Conservation (phyloP, 148 eudicot genomes). For the Cornus florida region DNA sequence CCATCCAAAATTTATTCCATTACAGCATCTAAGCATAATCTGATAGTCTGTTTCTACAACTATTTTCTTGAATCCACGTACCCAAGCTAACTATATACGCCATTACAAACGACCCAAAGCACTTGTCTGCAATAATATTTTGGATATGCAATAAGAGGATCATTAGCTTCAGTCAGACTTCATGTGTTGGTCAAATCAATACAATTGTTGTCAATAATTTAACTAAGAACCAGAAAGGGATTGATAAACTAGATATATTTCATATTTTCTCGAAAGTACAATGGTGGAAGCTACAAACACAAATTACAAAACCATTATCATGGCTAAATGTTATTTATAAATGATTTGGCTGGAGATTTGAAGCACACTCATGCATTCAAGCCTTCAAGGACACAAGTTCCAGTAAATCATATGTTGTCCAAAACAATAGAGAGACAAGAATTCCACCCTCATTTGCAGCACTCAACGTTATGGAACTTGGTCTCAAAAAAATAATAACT, state of each 20-base stretch:
- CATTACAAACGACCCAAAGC: too few relatives aligned
- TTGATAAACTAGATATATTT: not conserved
- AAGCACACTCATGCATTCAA: not conserved
- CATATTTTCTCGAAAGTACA: not conserved
- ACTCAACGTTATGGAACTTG: not conserved
- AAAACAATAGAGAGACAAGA: not conserved
- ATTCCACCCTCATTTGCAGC: not conserved
- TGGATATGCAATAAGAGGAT: too few relatives aligned
- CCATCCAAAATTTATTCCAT: too few relatives aligned
- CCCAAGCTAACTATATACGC: too few relatives aligned
- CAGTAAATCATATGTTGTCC: not conserved
- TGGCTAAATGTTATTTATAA: not conserved
- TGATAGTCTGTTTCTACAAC: too few relatives aligned
- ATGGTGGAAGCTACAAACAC: not conserved
- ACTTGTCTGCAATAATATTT: too few relatives aligned
- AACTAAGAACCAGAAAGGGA: not conserved
- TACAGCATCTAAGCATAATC: too few relatives aligned
- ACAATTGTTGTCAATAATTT: not conserved
- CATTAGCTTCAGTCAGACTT: not conserved
- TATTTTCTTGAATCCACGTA: too few relatives aligned
- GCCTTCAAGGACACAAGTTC: not conserved
- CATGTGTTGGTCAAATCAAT: not conserved
- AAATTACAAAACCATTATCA: conserved; percentile 6
- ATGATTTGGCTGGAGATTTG: not conserved
- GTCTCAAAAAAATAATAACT: not conserved